These are phyloP conservation scores for Aspergillus amoenus DNA, from an alignment of 2,329 filamentous ascomycete species.

Conservation along the genomic window DNA sequence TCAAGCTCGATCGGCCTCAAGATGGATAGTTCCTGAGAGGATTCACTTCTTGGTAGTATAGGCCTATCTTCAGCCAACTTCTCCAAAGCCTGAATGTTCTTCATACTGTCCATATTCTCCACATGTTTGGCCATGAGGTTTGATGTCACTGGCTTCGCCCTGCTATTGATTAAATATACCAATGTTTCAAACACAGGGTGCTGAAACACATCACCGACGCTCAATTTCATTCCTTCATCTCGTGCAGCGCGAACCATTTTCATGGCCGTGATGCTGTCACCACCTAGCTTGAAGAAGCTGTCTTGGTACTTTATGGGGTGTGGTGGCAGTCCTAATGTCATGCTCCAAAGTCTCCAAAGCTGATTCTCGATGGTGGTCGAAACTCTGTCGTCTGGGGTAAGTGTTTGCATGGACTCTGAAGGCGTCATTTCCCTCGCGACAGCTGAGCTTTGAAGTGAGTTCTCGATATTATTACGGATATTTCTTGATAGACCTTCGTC, in stretches of 20 bases:
- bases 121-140: conserved; percentile 12
- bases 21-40: conserved; percentile 23
- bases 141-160: conserved; percentile 17
- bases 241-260: conserved; percentile 42
- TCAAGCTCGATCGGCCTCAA: conserved; percentile 27
- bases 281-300: conserved; percentile 45
- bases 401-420: conserved; percentile 27
- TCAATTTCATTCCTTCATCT: conserved; percentile 40
- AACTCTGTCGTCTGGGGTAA: conserved; percentile 29
- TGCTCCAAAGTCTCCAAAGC: conserved; percentile 40
- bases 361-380: conserved; percentile 33
- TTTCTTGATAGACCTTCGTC: neutral
- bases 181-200: conserved; percentile 43
- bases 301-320: conserved; percentile 35
- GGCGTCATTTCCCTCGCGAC: conserved; percentile 6
- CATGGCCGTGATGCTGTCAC: conserved; percentile 45
- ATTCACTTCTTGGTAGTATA: neutral
- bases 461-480: conserved; percentile 7
- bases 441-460: conserved; percentile 5
- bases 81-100: conserved; percentile 6
- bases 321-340: conserved; percentile 34
- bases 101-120: conserved; percentile 19
- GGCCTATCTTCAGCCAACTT: conserved; percentile 8
- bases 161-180: conserved; percentile 30
- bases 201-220: conserved; percentile 46